Evolutionary conservation across 805 yeast species (phyloP).

Genomic region (Kurtzmaniella cleridarum): DNA sequence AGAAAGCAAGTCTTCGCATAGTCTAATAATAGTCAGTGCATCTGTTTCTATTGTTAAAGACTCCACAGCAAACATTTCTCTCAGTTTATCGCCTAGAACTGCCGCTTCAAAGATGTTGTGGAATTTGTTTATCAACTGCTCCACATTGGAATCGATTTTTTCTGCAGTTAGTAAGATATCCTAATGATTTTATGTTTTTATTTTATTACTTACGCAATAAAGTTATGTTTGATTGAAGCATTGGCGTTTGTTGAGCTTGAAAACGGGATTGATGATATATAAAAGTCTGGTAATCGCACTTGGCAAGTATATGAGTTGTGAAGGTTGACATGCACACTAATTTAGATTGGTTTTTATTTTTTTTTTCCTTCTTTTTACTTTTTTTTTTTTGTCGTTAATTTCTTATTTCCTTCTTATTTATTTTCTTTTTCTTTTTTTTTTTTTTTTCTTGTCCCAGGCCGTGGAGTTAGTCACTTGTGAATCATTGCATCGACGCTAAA

Average conservation of each 20-base stretch:
- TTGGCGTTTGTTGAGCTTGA: neutral
- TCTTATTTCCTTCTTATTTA: neutral
- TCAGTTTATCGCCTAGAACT: constrained; percentile 33
- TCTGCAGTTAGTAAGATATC: constrained; percentile 26
- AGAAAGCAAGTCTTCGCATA: constrained; percentile 47
- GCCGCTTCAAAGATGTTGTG: constrained; percentile 50
- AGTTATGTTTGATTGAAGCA: constrained; percentile 13
- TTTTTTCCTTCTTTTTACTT: neutral
- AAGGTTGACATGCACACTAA: too few relatives aligned
- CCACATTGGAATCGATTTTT: constrained; percentile 47
- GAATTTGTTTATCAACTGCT: constrained; percentile 46
- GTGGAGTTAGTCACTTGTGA: constrained; percentile 1
- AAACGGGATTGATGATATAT: too few relatives aligned
- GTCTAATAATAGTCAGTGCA: constrained; percentile 44
- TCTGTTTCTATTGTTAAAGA: constrained; percentile 51
- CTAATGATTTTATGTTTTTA: neutral
- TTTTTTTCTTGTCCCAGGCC: neutral
- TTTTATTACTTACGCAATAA: constrained; percentile 18
- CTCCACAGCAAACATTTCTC: constrained; percentile 45
- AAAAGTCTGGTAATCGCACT: too few relatives aligned
- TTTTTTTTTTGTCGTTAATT: neutral
- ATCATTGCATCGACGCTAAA: neutral
- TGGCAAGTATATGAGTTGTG: too few relatives aligned
- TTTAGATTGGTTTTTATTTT: constrained; percentile 5
- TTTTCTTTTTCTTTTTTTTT: neutral